Percentiles rank a stretch among this genome's conserved stretches.
Evolutionary conservation across 495 filamentous ascomycete genomes (phyloP).

Genomic region (Penicillium subrubescens): DNA sequence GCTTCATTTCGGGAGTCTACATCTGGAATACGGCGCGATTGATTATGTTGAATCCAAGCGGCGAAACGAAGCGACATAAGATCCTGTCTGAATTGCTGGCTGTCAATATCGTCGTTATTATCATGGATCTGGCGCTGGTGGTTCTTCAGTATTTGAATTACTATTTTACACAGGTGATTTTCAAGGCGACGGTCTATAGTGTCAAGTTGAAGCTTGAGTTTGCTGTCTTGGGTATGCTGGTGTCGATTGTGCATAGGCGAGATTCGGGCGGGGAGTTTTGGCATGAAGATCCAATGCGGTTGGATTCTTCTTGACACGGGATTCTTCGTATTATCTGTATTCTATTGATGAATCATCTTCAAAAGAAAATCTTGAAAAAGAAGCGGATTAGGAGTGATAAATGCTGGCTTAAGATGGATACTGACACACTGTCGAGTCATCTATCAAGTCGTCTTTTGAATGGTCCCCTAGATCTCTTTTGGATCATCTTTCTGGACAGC

Average conservation of each 20-base stretch:
- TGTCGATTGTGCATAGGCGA: neutral
- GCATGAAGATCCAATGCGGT: neutral
- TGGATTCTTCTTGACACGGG: neutral
- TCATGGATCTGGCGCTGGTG: neutral
- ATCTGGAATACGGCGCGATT: neutral
- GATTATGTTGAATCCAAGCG: neutral
- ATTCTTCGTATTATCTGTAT: neutral
- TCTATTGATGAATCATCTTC: neutral
- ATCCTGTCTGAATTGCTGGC: neutral
- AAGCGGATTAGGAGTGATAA: neutral
- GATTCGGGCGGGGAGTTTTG: neutral
- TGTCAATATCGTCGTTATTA: neutral
- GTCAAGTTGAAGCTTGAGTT: conserved; percentile 11
- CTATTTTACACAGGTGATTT: conserved; percentile 3
- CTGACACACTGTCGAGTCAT: too few species aligned
- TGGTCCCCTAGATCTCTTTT: too few species aligned
- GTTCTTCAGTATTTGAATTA: neutral
- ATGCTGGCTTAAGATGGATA: neutral
- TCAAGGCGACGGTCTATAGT: conserved; percentile 7
- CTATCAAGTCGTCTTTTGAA: too few species aligned
- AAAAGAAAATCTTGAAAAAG: neutral
- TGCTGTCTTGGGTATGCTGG: conserved; percentile 4
- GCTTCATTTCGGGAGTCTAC: neutral
- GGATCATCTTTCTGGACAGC: too few species aligned
- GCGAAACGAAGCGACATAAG: neutral